These are phyloP conservation scores for Aureobasidium vineae DNA, from an alignment of 2,329 filamentous ascomycete genomes.

Conservation along the genomic window DNA sequence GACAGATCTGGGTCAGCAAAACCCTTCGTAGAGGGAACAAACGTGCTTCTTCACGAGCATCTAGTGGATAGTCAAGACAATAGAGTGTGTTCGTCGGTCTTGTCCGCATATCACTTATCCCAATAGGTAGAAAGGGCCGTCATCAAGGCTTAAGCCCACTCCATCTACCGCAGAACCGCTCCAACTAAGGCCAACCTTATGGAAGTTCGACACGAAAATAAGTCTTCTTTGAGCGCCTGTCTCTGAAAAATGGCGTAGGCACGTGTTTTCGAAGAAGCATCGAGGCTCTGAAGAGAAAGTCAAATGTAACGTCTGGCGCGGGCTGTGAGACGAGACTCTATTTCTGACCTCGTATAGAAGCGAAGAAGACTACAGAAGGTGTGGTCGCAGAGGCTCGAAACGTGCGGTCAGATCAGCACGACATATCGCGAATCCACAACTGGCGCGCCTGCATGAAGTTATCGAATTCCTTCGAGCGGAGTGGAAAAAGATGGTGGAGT, in stretches of 20 bases:
- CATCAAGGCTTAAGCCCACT: background rate
- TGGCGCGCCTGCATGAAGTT: slow-evolving; percentile 16
- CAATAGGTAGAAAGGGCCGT: background rate
- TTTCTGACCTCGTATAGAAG: background rate
- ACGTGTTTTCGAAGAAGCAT: slow-evolving; percentile 4
- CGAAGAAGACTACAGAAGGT: background rate
- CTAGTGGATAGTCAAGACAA: background rate
- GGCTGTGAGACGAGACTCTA: background rate
- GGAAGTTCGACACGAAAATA: background rate
- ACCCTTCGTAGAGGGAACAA: background rate
- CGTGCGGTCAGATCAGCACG: background rate
- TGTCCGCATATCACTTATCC: slow-evolving; percentile 14
- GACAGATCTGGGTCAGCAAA: slow-evolving; percentile 1
- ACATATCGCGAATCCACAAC: background rate
- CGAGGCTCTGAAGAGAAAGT: slow-evolving; percentile 17
- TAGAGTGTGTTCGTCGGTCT: slow-evolving; percentile 5
- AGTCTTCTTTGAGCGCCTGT: background rate
- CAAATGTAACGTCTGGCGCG: slow-evolving; percentile 8
- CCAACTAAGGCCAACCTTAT: background rate
- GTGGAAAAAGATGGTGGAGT: background rate
- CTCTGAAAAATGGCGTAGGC: background rate
- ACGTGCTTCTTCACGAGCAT: background rate
- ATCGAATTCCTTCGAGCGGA: background rate
- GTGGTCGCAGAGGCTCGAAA: background rate
- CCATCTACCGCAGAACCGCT: background rate